These are phyloP conservation scores for Boletus sp. DNA, from an alignment of 768 basidiomycete species.

Conservation along the genomic window DNA sequence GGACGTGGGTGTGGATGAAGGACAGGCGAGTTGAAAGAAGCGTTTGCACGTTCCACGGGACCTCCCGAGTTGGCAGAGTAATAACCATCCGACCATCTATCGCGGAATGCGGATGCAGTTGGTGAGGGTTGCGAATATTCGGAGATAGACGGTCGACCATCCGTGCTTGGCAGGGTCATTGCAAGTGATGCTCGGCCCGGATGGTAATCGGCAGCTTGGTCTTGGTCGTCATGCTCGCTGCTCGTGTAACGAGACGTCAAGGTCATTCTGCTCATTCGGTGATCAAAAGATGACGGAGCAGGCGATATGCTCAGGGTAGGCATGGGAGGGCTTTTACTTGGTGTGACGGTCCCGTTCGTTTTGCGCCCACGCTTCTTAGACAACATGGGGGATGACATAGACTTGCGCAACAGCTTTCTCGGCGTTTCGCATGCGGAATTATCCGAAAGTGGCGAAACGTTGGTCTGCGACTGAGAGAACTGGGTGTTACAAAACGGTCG, in stretches of 20 bases:
- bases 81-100: slow-evolving; percentile 41
- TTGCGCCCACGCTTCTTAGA: slow-evolving; percentile 42
- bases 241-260: slow-evolving; percentile 32
- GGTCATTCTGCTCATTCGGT: slow-evolving; percentile 28
- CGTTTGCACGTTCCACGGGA: slow-evolving; percentile 10
- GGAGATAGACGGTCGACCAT: slow-evolving; percentile 54
- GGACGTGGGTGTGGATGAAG: slow-evolving; percentile 21
- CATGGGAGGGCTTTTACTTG: slow-evolving; percentile 45
- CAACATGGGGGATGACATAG: slow-evolving; percentile 54
- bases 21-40: slow-evolving; percentile 23
- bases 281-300: slow-evolving; percentile 21
- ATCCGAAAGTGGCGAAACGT: slow-evolving; percentile 34
- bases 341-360: slow-evolving; percentile 27
- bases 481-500: slow-evolving; percentile 40
- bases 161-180: slow-evolving; percentile 43
- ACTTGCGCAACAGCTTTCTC: slow-evolving; percentile 40
- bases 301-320: slow-evolving; percentile 35
- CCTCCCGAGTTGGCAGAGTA: slow-evolving; percentile 29
- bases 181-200: slow-evolving; percentile 47
- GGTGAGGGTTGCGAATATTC: slow-evolving; percentile 72
- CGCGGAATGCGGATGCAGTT: slow-evolving; percentile 78
- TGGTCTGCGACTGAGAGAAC: slow-evolving; percentile 59
- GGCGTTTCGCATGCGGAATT: slow-evolving; percentile 7
- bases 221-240: slow-evolving; percentile 42
- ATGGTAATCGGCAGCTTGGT: slow-evolving; percentile 27